These are phyloP conservation scores for Monilinia fructigena DNA, from an alignment of 2,329 filamentous ascomycete genomes.

Conservation along the genomic window DNA sequence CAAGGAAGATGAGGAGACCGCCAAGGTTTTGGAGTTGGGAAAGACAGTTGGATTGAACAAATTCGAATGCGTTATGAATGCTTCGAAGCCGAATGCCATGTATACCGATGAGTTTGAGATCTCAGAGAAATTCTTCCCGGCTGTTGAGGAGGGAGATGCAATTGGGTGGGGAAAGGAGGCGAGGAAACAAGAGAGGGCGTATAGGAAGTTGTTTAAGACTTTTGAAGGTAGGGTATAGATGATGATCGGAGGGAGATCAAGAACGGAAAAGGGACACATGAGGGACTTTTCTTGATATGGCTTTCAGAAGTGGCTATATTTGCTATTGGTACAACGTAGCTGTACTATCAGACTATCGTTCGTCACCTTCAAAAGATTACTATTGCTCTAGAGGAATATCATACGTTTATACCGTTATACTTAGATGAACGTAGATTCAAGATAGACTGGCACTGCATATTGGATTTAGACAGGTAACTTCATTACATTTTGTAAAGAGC, in stretches of 20 bases:
- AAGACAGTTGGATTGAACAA: slow-evolving; percentile 14
- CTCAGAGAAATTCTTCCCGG: not conserved
- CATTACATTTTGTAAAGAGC: too few species aligned
- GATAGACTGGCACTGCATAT: too few species aligned
- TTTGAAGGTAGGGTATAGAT: not conserved
- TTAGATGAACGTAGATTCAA: not conserved
- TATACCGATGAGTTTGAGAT: not conserved
- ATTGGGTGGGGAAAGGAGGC: slow-evolving; percentile 22
- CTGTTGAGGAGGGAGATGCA: not conserved
- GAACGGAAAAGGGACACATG: not conserved
- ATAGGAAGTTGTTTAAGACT: slow-evolving; percentile 15
- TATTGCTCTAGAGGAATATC: not conserved
- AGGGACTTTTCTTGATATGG: not conserved
- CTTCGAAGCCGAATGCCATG: not conserved
- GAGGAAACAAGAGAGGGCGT: slow-evolving; percentile 14
- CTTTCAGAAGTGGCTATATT: not conserved
- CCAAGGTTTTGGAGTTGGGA: slow-evolving; percentile 8
- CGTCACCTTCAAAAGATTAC: not conserved
- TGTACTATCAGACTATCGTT: not conserved
- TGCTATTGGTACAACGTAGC: not conserved
- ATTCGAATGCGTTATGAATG: slow-evolving; percentile 20
- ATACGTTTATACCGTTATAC: not conserved
- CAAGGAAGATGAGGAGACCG: slow-evolving; percentile 8
- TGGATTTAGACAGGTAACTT: too few species aligned
- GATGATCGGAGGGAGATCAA: too few species aligned